phyloP scores from a whole-genome alignment of 495 filamentous ascomycete genomes.

The Penicillium herquei region DNA sequence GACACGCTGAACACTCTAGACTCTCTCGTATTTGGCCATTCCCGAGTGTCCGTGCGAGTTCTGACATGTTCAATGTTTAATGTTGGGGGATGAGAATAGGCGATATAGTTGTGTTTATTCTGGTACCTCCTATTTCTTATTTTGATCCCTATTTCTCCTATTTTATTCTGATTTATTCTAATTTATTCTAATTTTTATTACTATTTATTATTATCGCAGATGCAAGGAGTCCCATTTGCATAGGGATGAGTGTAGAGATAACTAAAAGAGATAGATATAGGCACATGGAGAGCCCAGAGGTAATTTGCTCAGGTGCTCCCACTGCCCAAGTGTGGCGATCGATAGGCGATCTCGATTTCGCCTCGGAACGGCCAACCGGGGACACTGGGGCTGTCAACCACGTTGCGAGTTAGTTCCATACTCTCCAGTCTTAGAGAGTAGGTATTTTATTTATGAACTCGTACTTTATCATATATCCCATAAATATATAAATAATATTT shows the following conservation, averaged over 20 bases:
- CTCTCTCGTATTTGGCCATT: conserved; percentile 5
- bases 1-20: conserved; percentile 3
- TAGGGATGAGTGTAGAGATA: too few species aligned
- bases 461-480: too few species aligned
- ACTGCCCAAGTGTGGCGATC: conserved; percentile 6
- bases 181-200: background rate
- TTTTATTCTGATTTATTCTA: conserved; percentile 2
- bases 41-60: conserved; percentile 15
- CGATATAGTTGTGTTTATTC: too few species aligned
- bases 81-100: background rate
- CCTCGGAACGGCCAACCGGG: conserved; percentile 14
- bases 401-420: conserved; percentile 13
- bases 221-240: background rate
- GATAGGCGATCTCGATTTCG: conserved; percentile 12
- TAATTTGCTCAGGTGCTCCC: background rate
- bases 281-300: too few species aligned
- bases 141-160: background rate
- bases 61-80: conserved; percentile 1
- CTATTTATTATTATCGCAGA: background rate
- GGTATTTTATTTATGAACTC: too few species aligned
- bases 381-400: conserved; percentile 20
- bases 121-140: conserved; percentile 5
- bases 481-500: too few species aligned
- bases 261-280: too few species aligned
- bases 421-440: too few species aligned